Evolutionary conservation across 805 yeast species (phyloP).

Genomic region (Candida maesae): DNA sequence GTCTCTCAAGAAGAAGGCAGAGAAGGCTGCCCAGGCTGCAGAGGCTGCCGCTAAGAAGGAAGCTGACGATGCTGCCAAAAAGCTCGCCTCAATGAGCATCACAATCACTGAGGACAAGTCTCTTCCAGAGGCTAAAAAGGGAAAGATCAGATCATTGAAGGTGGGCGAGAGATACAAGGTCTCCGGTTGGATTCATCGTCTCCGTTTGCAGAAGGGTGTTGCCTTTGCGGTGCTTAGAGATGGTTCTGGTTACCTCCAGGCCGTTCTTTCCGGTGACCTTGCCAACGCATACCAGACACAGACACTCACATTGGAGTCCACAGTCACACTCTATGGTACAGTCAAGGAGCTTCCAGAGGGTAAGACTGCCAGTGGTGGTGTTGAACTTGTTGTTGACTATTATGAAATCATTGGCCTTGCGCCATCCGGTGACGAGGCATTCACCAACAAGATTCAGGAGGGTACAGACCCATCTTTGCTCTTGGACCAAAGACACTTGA

Average conservation of each 20-base stretch:
- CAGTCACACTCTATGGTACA: constrained; percentile 76
- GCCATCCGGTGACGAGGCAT: constrained; percentile 93
- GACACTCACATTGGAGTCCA: constrained; percentile 84
- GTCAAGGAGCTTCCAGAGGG: constrained; percentile 89
- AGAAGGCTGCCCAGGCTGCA: constrained; percentile 51
- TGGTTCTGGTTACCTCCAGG: constrained; percentile 88
- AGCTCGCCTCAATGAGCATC: constrained; percentile 78
- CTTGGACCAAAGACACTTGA: constrained; percentile 91
- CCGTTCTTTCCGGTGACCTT: constrained; percentile 84
- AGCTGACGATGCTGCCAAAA: constrained; percentile 68
- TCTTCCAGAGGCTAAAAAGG: constrained; percentile 62
- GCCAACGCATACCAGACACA: constrained; percentile 86
- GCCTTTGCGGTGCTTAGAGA: constrained; percentile 91
- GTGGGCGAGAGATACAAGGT: constrained; percentile 72
- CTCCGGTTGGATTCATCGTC: constrained; percentile 95
- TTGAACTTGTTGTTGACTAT: constrained; percentile 87
- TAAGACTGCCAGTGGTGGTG: constrained; percentile 95
- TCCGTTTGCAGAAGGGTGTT: constrained; percentile 88
- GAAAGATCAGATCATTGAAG: constrained; percentile 50
- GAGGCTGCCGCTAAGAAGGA: constrained; percentile 49
- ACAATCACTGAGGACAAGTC: constrained; percentile 68
- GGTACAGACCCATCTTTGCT: constrained; percentile 89
- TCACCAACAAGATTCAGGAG: constrained; percentile 92
- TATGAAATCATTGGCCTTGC: constrained; percentile 89
- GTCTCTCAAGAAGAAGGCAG: constrained; percentile 70